Conservation (phyloP, 306 rosid species). For the Sophora flavescens region DNA sequence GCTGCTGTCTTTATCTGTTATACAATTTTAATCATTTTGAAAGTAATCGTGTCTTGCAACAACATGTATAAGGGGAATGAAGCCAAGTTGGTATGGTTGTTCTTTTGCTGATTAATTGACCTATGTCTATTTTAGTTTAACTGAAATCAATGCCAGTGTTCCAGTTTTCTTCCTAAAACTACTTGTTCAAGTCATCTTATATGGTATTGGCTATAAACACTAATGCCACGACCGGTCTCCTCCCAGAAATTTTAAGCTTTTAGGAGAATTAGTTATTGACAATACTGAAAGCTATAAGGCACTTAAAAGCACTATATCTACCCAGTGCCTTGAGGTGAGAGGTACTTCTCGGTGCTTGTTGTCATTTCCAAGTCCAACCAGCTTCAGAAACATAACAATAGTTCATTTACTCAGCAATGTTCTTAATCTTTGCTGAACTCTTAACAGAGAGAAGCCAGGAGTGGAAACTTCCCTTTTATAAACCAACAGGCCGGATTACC, state of each 20-base stretch:
- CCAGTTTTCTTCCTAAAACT: background rate
- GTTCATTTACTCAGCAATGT: background rate
- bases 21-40: background rate
- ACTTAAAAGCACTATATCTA: background rate
- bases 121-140: background rate
- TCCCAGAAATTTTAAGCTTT: background rate
- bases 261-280: background rate
- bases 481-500: background rate
- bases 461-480: constrained; percentile 10
- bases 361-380: constrained; percentile 5
- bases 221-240: background rate
- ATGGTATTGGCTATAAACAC: background rate
- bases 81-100: constrained; percentile 18
- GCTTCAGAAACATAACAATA: background rate
- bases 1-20: background rate
- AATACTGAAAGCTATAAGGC: background rate
- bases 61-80: background rate
- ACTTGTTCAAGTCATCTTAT: background rate
- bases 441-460: constrained; percentile 18
- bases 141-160: constrained; percentile 13
- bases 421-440: background rate
- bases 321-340: constrained; percentile 22
- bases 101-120: background rate
- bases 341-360: background rate
- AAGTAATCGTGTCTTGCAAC: background rate